phyloP scores from a whole-genome alignment of 2,329 filamentous ascomycete genomes.

The Paracorniculantispora psalliotae region DNA sequence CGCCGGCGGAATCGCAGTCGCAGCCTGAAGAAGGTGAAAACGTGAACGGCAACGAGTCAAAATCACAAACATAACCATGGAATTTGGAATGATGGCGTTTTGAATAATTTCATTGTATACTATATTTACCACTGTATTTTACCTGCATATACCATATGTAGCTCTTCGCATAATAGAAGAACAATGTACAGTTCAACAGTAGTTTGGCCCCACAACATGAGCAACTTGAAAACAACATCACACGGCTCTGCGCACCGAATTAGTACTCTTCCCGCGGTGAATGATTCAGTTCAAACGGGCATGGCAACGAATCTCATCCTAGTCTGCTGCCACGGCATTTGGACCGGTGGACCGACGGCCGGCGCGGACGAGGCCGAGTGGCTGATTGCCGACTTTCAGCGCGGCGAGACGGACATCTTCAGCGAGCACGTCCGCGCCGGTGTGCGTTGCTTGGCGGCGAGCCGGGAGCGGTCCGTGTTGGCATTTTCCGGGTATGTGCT shows the following conservation, averaged over 20 bases:
- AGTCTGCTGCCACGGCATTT: conserved; percentile 83
- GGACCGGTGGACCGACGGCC: conserved; percentile 51
- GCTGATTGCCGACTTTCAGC: conserved; percentile 74
- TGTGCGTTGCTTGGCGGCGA: conserved; percentile 44
- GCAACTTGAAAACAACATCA: too few species aligned
- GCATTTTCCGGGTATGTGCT: conserved; percentile 64
- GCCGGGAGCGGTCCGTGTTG: conserved; percentile 44
- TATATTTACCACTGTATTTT: background rate
- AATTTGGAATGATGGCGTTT: background rate
- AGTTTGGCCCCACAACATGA: background rate
- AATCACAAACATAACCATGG: background rate
- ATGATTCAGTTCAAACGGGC: too few species aligned
- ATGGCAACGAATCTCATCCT: conserved; percentile 57
- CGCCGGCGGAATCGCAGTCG: too few species aligned
- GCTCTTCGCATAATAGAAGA: background rate
- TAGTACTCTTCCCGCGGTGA: too few species aligned
- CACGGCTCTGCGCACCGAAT: too few species aligned
- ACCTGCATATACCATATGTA: background rate
- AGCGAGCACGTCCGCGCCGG: conserved; percentile 68
- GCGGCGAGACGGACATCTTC: conserved; percentile 73
- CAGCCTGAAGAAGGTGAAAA: background rate
- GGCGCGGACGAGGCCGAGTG: conserved; percentile 57
- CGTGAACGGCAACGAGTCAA: background rate
- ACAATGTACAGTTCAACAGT: background rate
- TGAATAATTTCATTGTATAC: background rate